Percentiles rank a stretch among this genome's conserved stretches.
phyloP scores from a whole-genome alignment of 2,329 filamentous ascomycete genomes.

The Xylaria hypoxylon region DNA sequence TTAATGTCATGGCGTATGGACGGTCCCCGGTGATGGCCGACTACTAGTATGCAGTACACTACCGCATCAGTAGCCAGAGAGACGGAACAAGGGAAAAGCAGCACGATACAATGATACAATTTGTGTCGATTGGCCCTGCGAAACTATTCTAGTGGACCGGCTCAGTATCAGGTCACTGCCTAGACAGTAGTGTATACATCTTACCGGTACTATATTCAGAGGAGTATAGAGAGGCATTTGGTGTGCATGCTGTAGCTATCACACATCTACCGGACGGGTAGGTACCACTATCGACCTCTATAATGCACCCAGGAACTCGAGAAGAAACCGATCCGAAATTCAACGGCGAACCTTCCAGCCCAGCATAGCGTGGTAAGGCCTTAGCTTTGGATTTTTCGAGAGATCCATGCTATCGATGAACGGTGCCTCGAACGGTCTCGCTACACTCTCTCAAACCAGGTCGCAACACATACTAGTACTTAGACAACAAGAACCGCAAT shows the following conservation, averaged over 20 bases:
- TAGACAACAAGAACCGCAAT: background rate
- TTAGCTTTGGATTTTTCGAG: background rate
- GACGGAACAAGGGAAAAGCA: slow-evolving; percentile 16
- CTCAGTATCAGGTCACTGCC: background rate
- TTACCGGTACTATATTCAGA: background rate
- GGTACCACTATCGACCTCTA: background rate
- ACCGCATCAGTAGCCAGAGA: slow-evolving; percentile 6
- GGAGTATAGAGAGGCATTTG: slow-evolving; percentile 3
- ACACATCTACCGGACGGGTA: slow-evolving; percentile 6
- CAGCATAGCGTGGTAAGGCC: slow-evolving; percentile 5
- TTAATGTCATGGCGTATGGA: slow-evolving; percentile 20
- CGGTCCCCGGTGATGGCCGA: slow-evolving; percentile 26
- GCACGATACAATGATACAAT: slow-evolving; percentile 15
- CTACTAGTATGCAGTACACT: slow-evolving; percentile 2
- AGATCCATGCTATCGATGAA: background rate
- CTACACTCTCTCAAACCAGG: background rate
- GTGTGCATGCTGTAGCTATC: background rate
- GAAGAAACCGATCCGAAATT: slow-evolving; percentile 7
- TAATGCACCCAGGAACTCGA: slow-evolving; percentile 4
- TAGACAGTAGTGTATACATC: background rate
- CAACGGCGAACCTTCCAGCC: slow-evolving; percentile 12
- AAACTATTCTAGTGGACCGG: background rate
- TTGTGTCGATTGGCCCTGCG: slow-evolving; percentile 7
- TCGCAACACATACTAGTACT: background rate
- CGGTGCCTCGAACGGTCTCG: slow-evolving; percentile 8